These are phyloP conservation scores for Trifolium fragiferum DNA, from an alignment of 306 rosid species.

Conservation along the genomic window DNA sequence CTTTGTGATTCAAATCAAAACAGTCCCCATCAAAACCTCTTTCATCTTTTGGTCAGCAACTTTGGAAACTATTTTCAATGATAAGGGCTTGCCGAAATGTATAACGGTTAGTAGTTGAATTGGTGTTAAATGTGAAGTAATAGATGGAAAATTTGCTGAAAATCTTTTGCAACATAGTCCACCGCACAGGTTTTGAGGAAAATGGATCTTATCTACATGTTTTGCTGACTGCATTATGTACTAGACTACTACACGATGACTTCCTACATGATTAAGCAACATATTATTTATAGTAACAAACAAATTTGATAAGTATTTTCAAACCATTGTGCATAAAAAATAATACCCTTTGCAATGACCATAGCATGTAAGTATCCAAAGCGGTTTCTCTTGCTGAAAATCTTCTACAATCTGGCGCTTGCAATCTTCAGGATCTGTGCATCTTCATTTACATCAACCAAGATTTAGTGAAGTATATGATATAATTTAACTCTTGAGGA, in stretches of 20 bases:
- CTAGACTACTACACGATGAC: conserved; percentile 11
- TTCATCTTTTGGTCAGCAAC: conserved; percentile 15
- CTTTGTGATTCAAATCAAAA: conserved; percentile 28
- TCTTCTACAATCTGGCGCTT: conserved; percentile 74
- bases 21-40: conserved; percentile 6
- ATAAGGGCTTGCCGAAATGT: background rate
- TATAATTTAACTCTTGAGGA: background rate
- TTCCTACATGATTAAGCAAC: conserved; percentile 6
- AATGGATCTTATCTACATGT: conserved; percentile 3
- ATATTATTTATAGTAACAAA: conserved; percentile 24
- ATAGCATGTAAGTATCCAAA: conserved; percentile 92
- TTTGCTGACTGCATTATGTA: conserved; percentile 21
- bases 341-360: conserved; percentile 74
- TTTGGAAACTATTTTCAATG: conserved; percentile 1
- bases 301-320: conserved; percentile 26
- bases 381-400: conserved; percentile 75
- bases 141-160: conserved; percentile 2
- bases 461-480: conserved; percentile 33
- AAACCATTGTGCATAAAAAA: background rate
- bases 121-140: conserved; percentile 9
- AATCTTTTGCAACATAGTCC: conserved; percentile 26
- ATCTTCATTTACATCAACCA: conserved; percentile 59
- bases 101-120: conserved; percentile 19
- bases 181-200: conserved; percentile 8
- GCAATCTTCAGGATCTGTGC: conserved; percentile 86